Percentiles rank a stretch among this genome's conserved stretches.
These are phyloP conservation scores for Candida quercuum DNA, from an alignment of 805 yeast species.

Conservation along the genomic window DNA sequence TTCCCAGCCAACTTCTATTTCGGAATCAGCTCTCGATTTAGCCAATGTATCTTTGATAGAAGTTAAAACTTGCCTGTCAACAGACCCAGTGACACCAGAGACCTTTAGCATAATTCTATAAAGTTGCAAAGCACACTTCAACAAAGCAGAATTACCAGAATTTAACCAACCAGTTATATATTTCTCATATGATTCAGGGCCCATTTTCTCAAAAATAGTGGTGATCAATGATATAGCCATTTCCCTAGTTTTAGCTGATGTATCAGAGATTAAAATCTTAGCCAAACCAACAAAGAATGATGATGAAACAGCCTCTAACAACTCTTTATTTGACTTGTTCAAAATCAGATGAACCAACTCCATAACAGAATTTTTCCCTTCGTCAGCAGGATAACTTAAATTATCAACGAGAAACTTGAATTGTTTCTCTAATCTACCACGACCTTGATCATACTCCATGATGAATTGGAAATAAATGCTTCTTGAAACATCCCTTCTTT, in stretches of 20 bases:
- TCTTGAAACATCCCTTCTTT: constrained; percentile 80
- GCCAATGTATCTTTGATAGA: constrained; percentile 30
- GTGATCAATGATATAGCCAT: constrained; percentile 65
- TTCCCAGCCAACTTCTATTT: constrained; percentile 63
- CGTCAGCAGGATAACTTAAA: constrained; percentile 75
- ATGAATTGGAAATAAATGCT: constrained; percentile 77
- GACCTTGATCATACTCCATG: constrained; percentile 93
- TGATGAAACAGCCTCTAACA: constrained; percentile 55
- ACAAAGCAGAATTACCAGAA: constrained; percentile 42
- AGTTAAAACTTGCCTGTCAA: constrained; percentile 37
- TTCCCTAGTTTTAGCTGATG: constrained; percentile 73
- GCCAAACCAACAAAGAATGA: constrained; percentile 83
- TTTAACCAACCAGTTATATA: constrained; percentile 55
- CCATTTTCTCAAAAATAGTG: constrained; percentile 47
- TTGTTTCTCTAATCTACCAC: constrained; percentile 76
- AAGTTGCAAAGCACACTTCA: constrained; percentile 70
- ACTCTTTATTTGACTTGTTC: constrained; percentile 54
- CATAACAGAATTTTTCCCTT: constrained; percentile 87
- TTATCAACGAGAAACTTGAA: constrained; percentile 77
- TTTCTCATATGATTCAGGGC: constrained; percentile 30
- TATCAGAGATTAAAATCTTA: constrained; percentile 72
- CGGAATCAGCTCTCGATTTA: constrained; percentile 32
- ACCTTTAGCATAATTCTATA: constrained; percentile 56
- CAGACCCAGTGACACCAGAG: constrained; percentile 33
- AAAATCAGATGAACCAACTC: constrained; percentile 74